These are phyloP conservation scores for Hyphopichia fennica DNA, from an alignment of 1,139 yeast genomes.

Conservation along the genomic window DNA sequence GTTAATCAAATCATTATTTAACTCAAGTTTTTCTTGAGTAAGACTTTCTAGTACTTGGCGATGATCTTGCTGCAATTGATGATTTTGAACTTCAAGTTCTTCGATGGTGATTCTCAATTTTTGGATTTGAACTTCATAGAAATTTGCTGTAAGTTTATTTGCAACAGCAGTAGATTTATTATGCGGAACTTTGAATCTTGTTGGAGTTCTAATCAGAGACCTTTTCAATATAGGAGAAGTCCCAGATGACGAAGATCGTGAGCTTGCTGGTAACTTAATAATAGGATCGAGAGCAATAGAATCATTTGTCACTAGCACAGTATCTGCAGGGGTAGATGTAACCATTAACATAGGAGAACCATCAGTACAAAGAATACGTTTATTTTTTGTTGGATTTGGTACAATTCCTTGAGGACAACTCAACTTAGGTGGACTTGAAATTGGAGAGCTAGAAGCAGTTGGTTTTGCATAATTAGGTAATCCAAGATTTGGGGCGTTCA, in stretches of 20 bases:
- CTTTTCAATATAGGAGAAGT: not conserved
- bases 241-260: not conserved
- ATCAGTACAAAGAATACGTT: not conserved
- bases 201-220: slow-evolving; percentile 2
- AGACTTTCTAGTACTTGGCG: slow-evolving; percentile 6
- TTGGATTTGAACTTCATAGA: slow-evolving; percentile 8
- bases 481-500: slow-evolving; percentile 4
- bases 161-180: not conserved
- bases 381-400: not conserved
- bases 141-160: slow-evolving; percentile 4
- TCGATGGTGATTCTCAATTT: slow-evolving; percentile 10
- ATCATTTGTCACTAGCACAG: not conserved
- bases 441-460: slow-evolving; percentile 19
- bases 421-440: not conserved
- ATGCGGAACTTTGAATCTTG: slow-evolving; percentile 1
- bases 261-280: no score
- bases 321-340: not conserved
- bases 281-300: not conserved
- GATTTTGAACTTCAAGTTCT: slow-evolving; percentile 11
- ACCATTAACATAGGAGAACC: slow-evolving; percentile 2
- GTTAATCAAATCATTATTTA: slow-evolving; percentile 7
- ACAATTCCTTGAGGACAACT: not conserved
- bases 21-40: slow-evolving; percentile 5
- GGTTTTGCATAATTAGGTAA: slow-evolving; percentile 35
- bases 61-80: slow-evolving; percentile 11